Evolutionary conservation across 1,284 basidiomycete species (phyloP), one percentile per base, ranked within the genome.

Genomic region (Cystobasidium pallidum): DNA sequence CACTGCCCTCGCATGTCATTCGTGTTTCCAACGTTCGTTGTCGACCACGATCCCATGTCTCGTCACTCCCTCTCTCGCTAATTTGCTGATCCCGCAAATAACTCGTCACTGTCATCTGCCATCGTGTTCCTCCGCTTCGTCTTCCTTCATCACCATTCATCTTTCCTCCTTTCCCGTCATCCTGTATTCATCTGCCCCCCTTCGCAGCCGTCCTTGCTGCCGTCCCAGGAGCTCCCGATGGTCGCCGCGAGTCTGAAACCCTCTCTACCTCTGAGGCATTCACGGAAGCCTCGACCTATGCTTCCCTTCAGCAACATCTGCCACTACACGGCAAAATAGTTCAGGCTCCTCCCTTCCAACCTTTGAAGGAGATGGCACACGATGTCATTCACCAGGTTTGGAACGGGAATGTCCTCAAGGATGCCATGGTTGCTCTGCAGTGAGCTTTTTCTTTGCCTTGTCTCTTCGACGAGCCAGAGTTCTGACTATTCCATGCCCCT

Each of bases 181-280:
- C 26, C 34, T 58, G 8, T 21, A 36, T 58, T 26, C n/a, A 21
- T n/a, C n/a, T n/a, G n/a, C n/a, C n/a, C n/a, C n/a, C n/a, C 36
- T 28, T 26, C 45, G 13, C 62, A 64, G 62, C 62, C 62, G 47
- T 64, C 41, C 62, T 64, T 17, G 21, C 24, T 3, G 19, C 24
- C 21, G 41, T 47, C 26, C 47, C 62, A 41, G 47, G 41, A 2
- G 41, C 62, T n/a, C 62, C 62, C 45, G 62, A 64, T 64, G 62
- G 62, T 26, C 32, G 47, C 13, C 41, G 41, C 19, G 43, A 41
- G 17, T 43, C 19, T 26, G n/a, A 64, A 30, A 47, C 62, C 30
- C 13, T 47, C 4, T 34, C 39, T 26, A n/a, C 41, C n/a, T 45
- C 39, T 30, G 62, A 64, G 30, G 30, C 62, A 26, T 41, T 47